Evolutionary conservation across 805 yeast species (phyloP).

Genomic region (Brettanomyces anomalus): DNA sequence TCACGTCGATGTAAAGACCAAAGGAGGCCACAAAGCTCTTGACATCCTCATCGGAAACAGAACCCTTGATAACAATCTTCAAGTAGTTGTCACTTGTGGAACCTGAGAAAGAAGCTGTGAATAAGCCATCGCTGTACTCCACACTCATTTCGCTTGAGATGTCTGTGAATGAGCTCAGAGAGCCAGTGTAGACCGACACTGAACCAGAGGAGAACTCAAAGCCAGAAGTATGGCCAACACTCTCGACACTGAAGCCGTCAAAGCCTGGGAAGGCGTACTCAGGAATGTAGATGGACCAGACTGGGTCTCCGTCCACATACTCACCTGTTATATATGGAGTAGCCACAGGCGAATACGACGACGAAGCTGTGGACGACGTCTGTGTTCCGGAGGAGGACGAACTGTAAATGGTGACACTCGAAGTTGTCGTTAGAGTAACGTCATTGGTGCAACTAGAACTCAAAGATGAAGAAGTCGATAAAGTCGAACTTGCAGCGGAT

Average conservation of each 20-base stretch:
- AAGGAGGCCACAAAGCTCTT: not conserved
- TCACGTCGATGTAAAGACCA: not conserved
- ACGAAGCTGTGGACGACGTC: slow-evolving; percentile 1
- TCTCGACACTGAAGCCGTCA: slow-evolving; percentile 1
- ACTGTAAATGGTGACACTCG: slow-evolving; percentile 1
- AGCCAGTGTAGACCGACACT: not conserved
- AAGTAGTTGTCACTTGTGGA: not conserved
- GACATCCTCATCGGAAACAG: not conserved
- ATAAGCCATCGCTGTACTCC: not conserved
- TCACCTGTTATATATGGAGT: slow-evolving; percentile 3
- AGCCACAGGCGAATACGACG: slow-evolving; percentile 1
- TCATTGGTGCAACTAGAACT: slow-evolving; percentile 1
- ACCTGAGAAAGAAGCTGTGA: slow-evolving; percentile 1
- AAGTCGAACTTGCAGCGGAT: slow-evolving; percentile 9
- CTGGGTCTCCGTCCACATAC: slow-evolving; percentile 1
- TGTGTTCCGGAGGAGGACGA: slow-evolving; percentile 1
- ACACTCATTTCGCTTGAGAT: not conserved
- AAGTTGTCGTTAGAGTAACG: not conserved
- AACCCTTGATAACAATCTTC: not conserved
- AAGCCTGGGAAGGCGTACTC: not conserved
- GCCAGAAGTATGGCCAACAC: not conserved
- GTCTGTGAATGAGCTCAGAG: not conserved
- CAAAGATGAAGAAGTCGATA: slow-evolving; percentile 2
- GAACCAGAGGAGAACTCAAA: not conserved
- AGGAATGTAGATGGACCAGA: slow-evolving; percentile 1